Evolutionary conservation across 2,329 filamentous ascomycete species (phyloP).

Genomic region (Berkeleyomyces rouxiae): DNA sequence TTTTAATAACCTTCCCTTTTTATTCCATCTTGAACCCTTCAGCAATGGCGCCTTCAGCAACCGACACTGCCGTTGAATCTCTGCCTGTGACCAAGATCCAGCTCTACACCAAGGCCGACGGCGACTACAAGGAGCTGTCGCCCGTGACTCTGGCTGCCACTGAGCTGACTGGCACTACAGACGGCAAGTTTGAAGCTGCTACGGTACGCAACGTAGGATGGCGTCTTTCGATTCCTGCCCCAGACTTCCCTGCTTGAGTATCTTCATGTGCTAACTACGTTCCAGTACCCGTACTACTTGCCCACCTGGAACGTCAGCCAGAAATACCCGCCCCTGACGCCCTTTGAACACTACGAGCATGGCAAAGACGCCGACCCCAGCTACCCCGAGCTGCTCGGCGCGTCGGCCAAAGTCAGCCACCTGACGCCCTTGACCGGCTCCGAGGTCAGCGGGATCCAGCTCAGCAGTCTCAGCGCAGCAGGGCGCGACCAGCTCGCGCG

Average conservation of each 20-base stretch:
- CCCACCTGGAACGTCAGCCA: slow-evolving; percentile 52
- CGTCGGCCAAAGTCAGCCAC: slow-evolving; percentile 35
- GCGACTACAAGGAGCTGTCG: slow-evolving; percentile 12
- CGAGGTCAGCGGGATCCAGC: slow-evolving; percentile 53
- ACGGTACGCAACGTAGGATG: background rate
- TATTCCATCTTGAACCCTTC: background rate
- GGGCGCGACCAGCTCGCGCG: slow-evolving; percentile 64
- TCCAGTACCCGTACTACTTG: slow-evolving; percentile 53
- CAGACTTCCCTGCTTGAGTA: background rate
- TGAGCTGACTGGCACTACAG: slow-evolving; percentile 10
- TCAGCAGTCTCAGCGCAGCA: slow-evolving; percentile 48
- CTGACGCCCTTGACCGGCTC: slow-evolving; percentile 60
- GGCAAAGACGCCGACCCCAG: slow-evolving; percentile 56
- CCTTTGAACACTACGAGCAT: slow-evolving; percentile 58
- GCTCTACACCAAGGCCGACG: slow-evolving; percentile 10
- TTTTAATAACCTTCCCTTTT: background rate
- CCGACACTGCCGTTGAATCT: slow-evolving; percentile 2
- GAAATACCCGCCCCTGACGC: slow-evolving; percentile 47
- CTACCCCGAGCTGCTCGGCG: slow-evolving; percentile 50
- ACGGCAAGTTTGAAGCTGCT: slow-evolving; percentile 9
- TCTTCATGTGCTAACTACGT: background rate
- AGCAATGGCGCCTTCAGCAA: slow-evolving; percentile 11
- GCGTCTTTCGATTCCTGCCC: background rate
- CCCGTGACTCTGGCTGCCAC: slow-evolving; percentile 9
- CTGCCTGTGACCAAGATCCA: background rate